Conservation (phyloP, 208 protist species). For the Trypanosoma caninum region DNA sequence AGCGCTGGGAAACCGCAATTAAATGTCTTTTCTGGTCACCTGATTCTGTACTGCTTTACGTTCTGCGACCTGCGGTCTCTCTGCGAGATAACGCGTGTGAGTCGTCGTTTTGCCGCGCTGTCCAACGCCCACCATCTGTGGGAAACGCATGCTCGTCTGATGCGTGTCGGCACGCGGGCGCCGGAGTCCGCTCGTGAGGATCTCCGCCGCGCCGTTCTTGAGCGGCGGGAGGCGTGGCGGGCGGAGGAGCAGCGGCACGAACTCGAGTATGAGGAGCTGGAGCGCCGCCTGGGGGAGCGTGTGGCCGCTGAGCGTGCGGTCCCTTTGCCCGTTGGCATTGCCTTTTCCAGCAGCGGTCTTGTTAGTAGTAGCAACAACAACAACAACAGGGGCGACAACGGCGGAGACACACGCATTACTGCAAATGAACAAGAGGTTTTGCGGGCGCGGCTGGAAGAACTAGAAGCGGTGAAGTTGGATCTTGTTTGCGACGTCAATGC, state of each 20-base stretch:
- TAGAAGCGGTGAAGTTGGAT: conserved; percentile 47
- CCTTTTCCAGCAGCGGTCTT: conserved; percentile 13
- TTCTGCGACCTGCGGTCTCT: conserved; percentile 31
- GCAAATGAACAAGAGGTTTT: conserved; percentile 1
- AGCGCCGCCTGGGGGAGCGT: conserved; percentile 33
- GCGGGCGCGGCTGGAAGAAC: conserved; percentile 31
- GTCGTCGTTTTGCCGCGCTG: conserved; percentile 23
- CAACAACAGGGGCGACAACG: background rate
- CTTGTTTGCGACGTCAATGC: conserved; percentile 31
- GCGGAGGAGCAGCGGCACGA: conserved; percentile 26
- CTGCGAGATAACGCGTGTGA: conserved; percentile 16
- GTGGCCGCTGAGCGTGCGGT: conserved; percentile 30
- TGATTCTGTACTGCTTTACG: conserved; percentile 28
- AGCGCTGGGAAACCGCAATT: background rate
- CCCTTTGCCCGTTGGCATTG: conserved; percentile 32
- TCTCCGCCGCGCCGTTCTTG: conserved; percentile 4
- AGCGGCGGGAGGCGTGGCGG: conserved; percentile 2
- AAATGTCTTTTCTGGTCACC: conserved; percentile 18
- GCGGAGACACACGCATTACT: conserved; percentile 2
- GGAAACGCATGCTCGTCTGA: conserved; percentile 19
- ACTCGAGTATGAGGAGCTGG: conserved; percentile 26
- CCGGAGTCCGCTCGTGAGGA: conserved; percentile 9
- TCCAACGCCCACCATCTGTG: conserved; percentile 20
- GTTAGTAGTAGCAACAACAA: conserved; percentile 1
- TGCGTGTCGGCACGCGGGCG: background rate